Base-by-base conservation (phyloP, 2,329 filamentous ascomycete genomes). In the Lecanicillium sp. region DNA sequence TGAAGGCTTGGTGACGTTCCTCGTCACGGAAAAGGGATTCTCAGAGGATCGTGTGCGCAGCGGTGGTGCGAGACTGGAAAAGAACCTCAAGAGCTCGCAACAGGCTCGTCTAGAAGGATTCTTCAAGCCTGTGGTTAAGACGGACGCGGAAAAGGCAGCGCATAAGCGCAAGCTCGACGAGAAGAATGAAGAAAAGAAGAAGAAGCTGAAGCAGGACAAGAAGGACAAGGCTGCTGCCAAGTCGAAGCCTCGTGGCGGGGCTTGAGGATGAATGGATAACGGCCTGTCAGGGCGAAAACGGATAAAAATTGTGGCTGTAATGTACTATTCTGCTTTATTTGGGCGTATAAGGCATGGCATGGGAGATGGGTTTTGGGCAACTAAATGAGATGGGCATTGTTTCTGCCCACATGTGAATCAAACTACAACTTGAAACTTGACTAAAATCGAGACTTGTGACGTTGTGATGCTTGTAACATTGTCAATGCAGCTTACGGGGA, bases 21-120 rank as follows among this genome's bases (percentile, higher is more conserved):
- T 98, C 3, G 92, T 95, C 4, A 78, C 78, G 5, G 92, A 96
- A 56, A 98, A 98, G 66, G 92, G 89, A 1, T 98, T 98, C 71
- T 94, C 81, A 20, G 94, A 98, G 58, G 92, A 98, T 56, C 76
- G 92, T 14, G 92, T 98, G 8, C 78, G 89, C 28, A 78, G 73
- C 31, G 90, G 75, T 19, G 89, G 85, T 1, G 74, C 79, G 3
- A 78, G 86, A 40, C 65, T 98, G 42, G 77, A 85, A 58, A 98
- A 96, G 74, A 92, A 88, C 51, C 68, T 94, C 48, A 95, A 95
- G 73, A 83, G 75, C 35, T 83, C 83, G 19, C 92, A 96, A 61
- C 92, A 98, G 65, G 83, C 85, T 19, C 76, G 92, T 16, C 68
- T 98, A 2, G 90, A 96, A 57, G 92, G 92, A 1, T 98, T 98